Conservation (phyloP, 2,329 filamentous ascomycete genomes). For the Botryotinia globosa region DNA sequence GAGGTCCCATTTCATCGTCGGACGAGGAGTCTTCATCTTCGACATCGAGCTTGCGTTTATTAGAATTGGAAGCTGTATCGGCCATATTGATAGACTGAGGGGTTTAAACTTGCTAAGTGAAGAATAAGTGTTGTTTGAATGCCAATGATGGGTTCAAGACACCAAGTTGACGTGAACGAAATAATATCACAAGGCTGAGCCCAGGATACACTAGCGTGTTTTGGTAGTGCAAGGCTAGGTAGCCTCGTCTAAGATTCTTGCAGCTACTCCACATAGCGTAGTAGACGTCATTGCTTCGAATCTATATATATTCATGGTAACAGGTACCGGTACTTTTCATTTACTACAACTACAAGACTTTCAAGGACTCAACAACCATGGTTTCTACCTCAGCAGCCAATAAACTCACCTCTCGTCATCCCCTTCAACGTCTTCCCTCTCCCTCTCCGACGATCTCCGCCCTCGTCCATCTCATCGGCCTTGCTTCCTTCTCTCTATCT, state of each 20-base stretch:
- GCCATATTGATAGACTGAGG: slow-evolving; percentile 36
- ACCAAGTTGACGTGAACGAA: slow-evolving; percentile 1
- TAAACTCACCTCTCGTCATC: slow-evolving; percentile 45
- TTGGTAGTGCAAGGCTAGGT: not conserved
- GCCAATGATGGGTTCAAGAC: not conserved
- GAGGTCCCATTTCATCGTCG: slow-evolving; percentile 90
- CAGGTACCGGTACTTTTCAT: not conserved
- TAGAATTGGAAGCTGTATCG: slow-evolving; percentile 41
- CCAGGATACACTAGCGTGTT: not conserved
- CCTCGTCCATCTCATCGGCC: slow-evolving; percentile 55
- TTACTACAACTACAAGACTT: not conserved
- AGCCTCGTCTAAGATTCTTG: not conserved
- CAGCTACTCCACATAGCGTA: not conserved
- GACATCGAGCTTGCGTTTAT: slow-evolving; percentile 50
- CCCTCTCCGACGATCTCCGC: slow-evolving; percentile 64
- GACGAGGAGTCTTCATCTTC: slow-evolving; percentile 53
- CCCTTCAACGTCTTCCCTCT: slow-evolving; percentile 62
- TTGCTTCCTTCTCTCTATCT: slow-evolving; percentile 51
- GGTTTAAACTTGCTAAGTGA: not conserved
- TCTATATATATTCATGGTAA: not conserved
- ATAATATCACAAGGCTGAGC: slow-evolving; percentile 19
- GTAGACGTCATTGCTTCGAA: not conserved
- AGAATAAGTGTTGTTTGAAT: not conserved
- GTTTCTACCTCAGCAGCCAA: not conserved
- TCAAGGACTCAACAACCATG: not conserved